Percentiles rank a stretch among this genome's conserved stretches.
phyloP scores from a whole-genome alignment of 345 rosid genomes.

The Garcia nutans region DNA sequence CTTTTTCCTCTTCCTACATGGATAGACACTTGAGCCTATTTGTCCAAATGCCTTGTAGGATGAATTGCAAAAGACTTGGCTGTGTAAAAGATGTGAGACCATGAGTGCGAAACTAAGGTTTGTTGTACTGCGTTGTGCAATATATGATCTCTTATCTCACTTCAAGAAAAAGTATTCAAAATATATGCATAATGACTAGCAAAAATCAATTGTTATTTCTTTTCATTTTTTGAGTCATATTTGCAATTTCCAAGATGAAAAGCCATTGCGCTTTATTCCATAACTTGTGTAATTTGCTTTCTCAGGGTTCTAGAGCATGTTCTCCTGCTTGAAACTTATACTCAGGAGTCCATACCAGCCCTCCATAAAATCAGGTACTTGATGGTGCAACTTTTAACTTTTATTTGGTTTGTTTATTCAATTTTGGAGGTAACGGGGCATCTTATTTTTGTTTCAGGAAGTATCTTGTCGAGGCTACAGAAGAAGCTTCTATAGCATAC shows the following conservation, averaged over 20 bases:
- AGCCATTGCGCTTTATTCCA: neutral
- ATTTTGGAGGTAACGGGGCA: neutral
- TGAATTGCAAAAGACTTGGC: constrained; percentile 90
- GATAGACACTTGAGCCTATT: constrained; percentile 13
- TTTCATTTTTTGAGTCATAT: neutral
- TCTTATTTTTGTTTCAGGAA: constrained; percentile 49
- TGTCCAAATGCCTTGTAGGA: constrained; percentile 43
- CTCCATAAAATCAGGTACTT: constrained; percentile 81
- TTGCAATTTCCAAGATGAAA: neutral
- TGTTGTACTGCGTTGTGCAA: constrained; percentile 19
- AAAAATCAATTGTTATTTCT: neutral
- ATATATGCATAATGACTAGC: neutral
- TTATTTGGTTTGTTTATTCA: neutral
- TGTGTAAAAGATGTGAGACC: constrained; percentile 93
- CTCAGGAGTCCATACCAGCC: constrained; percentile 86
- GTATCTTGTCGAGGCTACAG: constrained; percentile 87
- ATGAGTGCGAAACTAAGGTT: constrained; percentile 95
- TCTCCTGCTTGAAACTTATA: constrained; percentile 82
- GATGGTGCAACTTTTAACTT: neutral
- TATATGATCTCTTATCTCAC: neutral
- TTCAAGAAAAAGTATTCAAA: neutral
- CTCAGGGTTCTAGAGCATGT: constrained; percentile 82
- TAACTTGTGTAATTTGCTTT: constrained; percentile 2
- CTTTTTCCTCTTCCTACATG: neutral
- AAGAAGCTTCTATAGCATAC: constrained; percentile 91